Evolutionary conservation across 495 filamentous ascomycete genomes (phyloP), one percentile per base, ranked within the genome.

Genomic region (Aspergillus steynii): DNA sequence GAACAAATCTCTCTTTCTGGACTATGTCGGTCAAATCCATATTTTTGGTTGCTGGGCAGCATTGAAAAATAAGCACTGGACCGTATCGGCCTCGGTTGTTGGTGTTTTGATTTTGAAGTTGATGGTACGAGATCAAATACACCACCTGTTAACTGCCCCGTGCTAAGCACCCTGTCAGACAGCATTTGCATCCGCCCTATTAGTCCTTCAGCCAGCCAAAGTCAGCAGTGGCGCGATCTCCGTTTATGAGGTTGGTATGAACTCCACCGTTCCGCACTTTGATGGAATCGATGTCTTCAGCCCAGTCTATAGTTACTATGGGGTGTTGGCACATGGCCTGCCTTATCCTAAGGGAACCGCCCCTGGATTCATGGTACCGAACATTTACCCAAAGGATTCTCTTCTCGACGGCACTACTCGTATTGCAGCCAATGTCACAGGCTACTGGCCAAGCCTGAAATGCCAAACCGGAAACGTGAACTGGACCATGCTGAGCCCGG

Each of bases 21-120:
- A 57, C 42, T 57, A 57, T 32, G 55, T 57, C 12, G 42, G 37
- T 27, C 37, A 57, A 25, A 47, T 42, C 15, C 42, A 57, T 29
- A 46, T 57, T 12, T 12, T 57, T 15, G 28, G 42, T 1, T 50
- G 42, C 12, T 57, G 42, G 27, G n/a, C 37, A 15, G 42, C 55
- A 10, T 32, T 57, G 45, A 57, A 34, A n/a, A 26, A 29, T 14
- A 47, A 6, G 20, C 46, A 57, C 42, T 57, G 55, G 55, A 46
- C 42, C 4, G 55, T 57, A 15, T 42, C 46, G 7, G 4, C 31
- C 1, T 42, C 55, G 3, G 34, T 57, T 14, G 29, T 50, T 5
- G 55, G 55, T n/a, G 46, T 46, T 5, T 46, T 57, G 5, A 45
- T 57, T 8, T 46, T 57, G 10, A 48, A 50, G 28, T 29, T 57